phyloP scores from a whole-genome alignment of 2,329 filamentous ascomycete species.

The Penicillium sp. region DNA sequence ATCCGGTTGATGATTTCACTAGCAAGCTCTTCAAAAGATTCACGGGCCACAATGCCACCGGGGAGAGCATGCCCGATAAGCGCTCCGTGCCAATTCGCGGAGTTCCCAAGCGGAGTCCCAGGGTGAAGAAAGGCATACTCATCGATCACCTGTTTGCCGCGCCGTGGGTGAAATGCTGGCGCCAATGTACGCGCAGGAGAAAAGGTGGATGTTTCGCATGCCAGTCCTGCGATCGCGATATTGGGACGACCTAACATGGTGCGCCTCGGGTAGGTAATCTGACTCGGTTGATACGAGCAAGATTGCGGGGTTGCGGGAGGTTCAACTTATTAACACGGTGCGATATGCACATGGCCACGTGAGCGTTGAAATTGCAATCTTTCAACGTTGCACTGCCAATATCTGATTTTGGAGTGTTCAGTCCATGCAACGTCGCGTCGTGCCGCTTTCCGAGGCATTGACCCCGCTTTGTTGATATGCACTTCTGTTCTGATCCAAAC shows the following conservation, averaged over 20 bases:
- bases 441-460: neutral
- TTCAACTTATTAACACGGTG: neutral
- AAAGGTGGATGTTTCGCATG: constrained; percentile 57
- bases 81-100: constrained; percentile 52
- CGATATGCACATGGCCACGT: neutral
- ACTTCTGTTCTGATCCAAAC: neutral
- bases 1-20: constrained; percentile 45
- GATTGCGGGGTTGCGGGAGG: neutral
- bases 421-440: constrained; percentile 7
- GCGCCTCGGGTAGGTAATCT: neutral
- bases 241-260: constrained; percentile 42
- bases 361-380: neutral
- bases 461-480: constrained; percentile 2
- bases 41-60: constrained; percentile 49
- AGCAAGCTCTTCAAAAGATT: constrained; percentile 49
- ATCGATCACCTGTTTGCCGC: constrained; percentile 45
- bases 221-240: constrained; percentile 54
- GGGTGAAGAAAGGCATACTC: constrained; percentile 49
- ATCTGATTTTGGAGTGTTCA: neutral
- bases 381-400: neutral
- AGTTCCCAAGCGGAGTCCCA: constrained; percentile 42
- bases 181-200: constrained; percentile 52
- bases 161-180: constrained; percentile 51
- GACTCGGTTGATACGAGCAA: neutral
- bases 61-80: constrained; percentile 55